Conservation (phyloP, 257 asterid genomes). For the Penstemon barbatus region DNA sequence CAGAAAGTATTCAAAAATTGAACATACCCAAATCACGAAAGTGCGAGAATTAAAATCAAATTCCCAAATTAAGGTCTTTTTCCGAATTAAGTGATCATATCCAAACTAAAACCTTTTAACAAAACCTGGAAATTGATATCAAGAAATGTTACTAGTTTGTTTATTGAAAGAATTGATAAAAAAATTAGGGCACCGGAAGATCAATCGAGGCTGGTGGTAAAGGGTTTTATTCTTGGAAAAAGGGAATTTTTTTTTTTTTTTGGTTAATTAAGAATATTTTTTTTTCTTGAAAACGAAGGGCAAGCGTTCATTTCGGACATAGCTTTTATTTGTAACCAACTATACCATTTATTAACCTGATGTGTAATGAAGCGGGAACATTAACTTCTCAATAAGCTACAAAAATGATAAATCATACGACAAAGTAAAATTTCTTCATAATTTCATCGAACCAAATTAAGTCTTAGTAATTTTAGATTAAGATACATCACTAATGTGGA, state of each 20-base stretch:
- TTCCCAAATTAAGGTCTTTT: not conserved
- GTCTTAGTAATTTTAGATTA: no score
- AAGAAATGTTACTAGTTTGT: slow-evolving; percentile 22
- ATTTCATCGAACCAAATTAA: no score
- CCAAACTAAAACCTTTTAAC: slow-evolving; percentile 16
- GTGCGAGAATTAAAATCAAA: not conserved
- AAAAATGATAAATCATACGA: no score
- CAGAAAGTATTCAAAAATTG: not conserved
- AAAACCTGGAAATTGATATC: slow-evolving; percentile 17
- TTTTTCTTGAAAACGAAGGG: slow-evolving; percentile 33
- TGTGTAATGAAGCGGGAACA: no score
- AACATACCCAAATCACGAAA: slow-evolving; percentile 34
- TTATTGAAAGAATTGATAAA: slow-evolving; percentile 16
- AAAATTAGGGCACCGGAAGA: slow-evolving; percentile 23
- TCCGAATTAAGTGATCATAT: slow-evolving; percentile 12
- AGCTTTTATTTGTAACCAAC: slow-evolving; percentile 24
- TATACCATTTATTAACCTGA: not conserved
- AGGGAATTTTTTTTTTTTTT: not conserved
- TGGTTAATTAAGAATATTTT: no score
- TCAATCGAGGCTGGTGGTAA: slow-evolving; percentile 27
- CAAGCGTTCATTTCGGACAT: slow-evolving; percentile 48
- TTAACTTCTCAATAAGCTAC: no score
- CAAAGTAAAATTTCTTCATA: no score
- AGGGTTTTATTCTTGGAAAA: slow-evolving; percentile 52
- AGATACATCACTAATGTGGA: no score